phyloP scores from a whole-genome alignment of 345 rosid species.

The Turnera subulata region DNA sequence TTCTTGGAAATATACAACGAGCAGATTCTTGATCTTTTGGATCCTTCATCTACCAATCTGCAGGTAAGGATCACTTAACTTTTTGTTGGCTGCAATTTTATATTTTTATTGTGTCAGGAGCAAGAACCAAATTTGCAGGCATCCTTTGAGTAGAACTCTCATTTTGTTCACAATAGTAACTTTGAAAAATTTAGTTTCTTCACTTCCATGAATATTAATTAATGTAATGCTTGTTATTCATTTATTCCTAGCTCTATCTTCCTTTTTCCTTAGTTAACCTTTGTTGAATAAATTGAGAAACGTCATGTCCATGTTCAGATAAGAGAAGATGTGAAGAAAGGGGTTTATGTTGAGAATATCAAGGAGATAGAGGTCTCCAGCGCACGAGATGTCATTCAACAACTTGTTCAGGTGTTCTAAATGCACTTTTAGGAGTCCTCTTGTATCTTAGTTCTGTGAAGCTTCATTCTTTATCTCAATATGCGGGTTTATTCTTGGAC shows the following conservation, averaged over 20 bases:
- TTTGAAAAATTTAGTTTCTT: too few relatives aligned
- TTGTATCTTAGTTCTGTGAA: background rate
- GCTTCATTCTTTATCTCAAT: background rate
- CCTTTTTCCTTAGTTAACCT: background rate
- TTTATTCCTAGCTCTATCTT: background rate
- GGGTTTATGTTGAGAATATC: constrained; percentile 86
- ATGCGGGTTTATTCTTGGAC: too few relatives aligned
- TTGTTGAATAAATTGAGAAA: constrained; percentile 1
- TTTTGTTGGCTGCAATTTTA: background rate
- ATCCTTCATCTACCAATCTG: constrained; percentile 74
- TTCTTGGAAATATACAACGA: constrained; percentile 97
- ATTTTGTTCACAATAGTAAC: too few relatives aligned
- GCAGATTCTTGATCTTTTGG: constrained; percentile 94
- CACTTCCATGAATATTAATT: too few relatives aligned
- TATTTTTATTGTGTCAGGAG: background rate
- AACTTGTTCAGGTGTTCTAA: constrained; percentile 62
- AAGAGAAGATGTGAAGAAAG: constrained; percentile 92
- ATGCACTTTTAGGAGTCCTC: background rate
- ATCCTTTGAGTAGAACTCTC: background rate
- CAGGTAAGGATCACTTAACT: constrained; percentile 48
- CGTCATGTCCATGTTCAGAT: constrained; percentile 38
- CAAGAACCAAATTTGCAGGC: background rate
- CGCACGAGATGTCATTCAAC: constrained; percentile 90
- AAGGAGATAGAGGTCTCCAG: constrained; percentile 88
- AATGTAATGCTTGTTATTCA: too few relatives aligned